A percentile compares a stretch with the other conserved stretches of the same genome.
Conservation (phyloP, 108 stramenopile genomes). For the Nitzschia sp. region DNA sequence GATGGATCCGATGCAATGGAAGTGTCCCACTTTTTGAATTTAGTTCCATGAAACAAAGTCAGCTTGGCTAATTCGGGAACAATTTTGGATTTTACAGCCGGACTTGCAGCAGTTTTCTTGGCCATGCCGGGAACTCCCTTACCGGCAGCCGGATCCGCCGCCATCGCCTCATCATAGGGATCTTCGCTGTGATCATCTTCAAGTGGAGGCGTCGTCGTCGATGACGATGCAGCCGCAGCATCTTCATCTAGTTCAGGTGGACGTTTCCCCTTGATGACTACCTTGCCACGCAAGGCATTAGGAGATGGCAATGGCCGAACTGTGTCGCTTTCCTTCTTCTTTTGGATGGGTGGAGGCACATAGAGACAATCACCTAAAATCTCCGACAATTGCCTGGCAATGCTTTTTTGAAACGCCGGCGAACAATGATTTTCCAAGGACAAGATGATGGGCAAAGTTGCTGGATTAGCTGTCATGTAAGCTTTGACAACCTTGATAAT, state of each 20-base stretch:
- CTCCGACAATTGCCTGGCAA: conserved; percentile 67
- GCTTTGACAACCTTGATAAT: conserved; percentile 66
- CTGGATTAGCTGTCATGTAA: conserved; percentile 53
- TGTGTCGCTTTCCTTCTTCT: conserved; percentile 7
- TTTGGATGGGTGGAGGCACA: conserved; percentile 39
- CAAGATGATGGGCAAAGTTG: conserved; percentile 90
- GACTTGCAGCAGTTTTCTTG: conserved; percentile 1
- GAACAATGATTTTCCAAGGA: conserved; percentile 97
- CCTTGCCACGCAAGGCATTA: conserved; percentile 70
- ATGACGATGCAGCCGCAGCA: too few species aligned
- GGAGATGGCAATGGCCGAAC: conserved; percentile 88
- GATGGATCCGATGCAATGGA: conserved; percentile 44
- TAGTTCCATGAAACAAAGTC: conserved; percentile 69
- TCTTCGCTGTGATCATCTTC: conserved; percentile 24
- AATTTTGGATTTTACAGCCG: conserved; percentile 55
- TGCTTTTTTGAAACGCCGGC: conserved; percentile 72
- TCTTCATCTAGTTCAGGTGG: conserved; percentile 52
- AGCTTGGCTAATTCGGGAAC: conserved; percentile 55
- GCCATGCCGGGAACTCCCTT: neutral
- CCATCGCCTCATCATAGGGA: conserved; percentile 3
- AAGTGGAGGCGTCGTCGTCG: neutral
- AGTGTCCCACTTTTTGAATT: conserved; percentile 49
- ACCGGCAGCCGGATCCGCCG: conserved; percentile 1
- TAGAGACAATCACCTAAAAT: conserved; percentile 73
- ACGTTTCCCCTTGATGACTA: conserved; percentile 86